phyloP scores from a whole-genome alignment of 1,284 basidiomycete species.

The Rhodotorula sp. region DNA sequence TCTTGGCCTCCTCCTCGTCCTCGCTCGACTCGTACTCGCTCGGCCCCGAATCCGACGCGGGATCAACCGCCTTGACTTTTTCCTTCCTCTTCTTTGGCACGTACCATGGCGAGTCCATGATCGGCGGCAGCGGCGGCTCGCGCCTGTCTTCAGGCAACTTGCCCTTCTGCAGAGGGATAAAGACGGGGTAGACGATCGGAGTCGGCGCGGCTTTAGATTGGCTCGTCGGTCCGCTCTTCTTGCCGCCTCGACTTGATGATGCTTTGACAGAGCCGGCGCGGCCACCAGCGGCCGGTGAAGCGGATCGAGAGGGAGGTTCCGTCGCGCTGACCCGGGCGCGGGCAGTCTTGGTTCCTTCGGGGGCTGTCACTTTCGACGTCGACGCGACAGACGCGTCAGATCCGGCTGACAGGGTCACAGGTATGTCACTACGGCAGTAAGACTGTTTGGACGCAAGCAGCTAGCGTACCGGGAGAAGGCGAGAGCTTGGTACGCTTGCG shows the following conservation, averaged over 20 bases:
- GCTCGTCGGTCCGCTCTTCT: neutral
- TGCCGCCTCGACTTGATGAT: neutral
- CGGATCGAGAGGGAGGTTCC: slow-evolving; percentile 3
- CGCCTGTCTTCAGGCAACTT: slow-evolving; percentile 1
- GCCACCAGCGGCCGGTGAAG: neutral
- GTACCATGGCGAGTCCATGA: slow-evolving; percentile 28
- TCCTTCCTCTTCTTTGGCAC: slow-evolving; percentile 20
- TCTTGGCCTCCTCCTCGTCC: slow-evolving; percentile 9
- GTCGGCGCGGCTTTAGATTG: neutral
- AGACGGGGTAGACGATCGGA: slow-evolving; percentile 3
- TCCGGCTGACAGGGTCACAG: neutral
- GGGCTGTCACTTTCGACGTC: neutral
- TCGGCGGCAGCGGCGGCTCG: slow-evolving; percentile 18
- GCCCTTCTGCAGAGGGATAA: slow-evolving; percentile 10
- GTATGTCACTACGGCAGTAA: too few species aligned
- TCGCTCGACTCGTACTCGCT: slow-evolving; percentile 2
- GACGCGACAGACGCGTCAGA: slow-evolving; percentile 9
- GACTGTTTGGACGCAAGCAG: neutral
- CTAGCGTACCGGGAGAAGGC: slow-evolving; percentile 11
- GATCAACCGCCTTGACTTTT: neutral
- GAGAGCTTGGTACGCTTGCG: slow-evolving; percentile 17
- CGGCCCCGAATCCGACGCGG: neutral
- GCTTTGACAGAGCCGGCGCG: neutral
- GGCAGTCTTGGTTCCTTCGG: neutral
- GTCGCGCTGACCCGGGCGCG: slow-evolving; percentile 5